Evolutionary conservation across 805 yeast genomes (phyloP).

Genomic region (Metschnikowia vanudenii): DNA sequence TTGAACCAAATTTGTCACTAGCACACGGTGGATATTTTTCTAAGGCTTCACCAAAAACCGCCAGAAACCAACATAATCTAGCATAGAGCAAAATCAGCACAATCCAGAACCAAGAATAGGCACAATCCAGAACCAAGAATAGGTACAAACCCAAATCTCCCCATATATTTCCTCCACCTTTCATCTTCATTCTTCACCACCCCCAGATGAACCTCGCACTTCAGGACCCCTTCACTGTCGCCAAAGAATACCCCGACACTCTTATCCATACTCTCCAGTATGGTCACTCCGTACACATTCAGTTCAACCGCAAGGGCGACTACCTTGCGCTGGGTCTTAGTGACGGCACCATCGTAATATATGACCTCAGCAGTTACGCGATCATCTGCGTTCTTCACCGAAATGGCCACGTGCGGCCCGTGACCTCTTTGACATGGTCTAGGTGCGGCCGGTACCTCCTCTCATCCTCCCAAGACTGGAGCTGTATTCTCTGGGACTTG

Average conservation of each 20-base stretch:
- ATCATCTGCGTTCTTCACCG: slow-evolving; percentile 51
- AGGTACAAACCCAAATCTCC: not conserved
- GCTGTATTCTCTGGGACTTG: slow-evolving; percentile 78
- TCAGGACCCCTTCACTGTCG: slow-evolving; percentile 86
- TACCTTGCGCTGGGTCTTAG: slow-evolving; percentile 38
- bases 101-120: too few relatives aligned
- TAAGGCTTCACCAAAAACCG: too few relatives aligned
- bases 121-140: too few relatives aligned
- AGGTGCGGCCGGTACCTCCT: slow-evolving; percentile 65
- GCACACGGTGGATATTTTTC: too few relatives aligned
- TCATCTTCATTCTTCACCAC: not conserved
- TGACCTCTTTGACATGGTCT: slow-evolving; percentile 79
- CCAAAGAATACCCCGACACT: slow-evolving; percentile 88
- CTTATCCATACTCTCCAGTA: slow-evolving; percentile 67
- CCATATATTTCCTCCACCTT: not conserved
- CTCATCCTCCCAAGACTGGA: slow-evolving; percentile 80
- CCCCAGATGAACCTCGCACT: slow-evolving; percentile 69
- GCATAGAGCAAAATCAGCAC: too few relatives aligned
- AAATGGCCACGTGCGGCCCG: slow-evolving; percentile 64
- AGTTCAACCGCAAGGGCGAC: slow-evolving; percentile 74
- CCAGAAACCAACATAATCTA: too few relatives aligned
- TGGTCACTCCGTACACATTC: slow-evolving; percentile 64
- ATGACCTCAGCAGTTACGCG: slow-evolving; percentile 50
- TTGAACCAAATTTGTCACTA: too few relatives aligned
- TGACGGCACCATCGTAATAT: slow-evolving; percentile 22